A percentile compares a stretch with the other conserved stretches of the same genome.
Evolutionary conservation across 2,329 filamentous ascomycete species (phyloP).

Genomic region (Monosporascus sp.): DNA sequence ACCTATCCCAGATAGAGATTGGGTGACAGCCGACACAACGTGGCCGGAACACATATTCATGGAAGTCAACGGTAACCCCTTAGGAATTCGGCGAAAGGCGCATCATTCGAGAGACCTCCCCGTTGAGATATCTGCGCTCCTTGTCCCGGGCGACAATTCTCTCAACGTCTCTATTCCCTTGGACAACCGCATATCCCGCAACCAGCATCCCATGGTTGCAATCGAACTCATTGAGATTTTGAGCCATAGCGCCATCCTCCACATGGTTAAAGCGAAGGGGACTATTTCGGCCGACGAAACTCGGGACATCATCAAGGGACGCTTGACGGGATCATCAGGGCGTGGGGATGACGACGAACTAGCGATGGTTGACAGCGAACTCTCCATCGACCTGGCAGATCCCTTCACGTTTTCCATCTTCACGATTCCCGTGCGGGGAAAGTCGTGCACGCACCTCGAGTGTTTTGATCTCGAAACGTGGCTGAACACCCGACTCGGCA

Average conservation of each 20-base stretch:
- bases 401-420: conserved; percentile 64
- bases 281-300: conserved; percentile 44
- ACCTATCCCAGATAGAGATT: conserved; percentile 42
- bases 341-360: conserved; percentile 57
- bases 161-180: conserved; percentile 47
- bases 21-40: conserved; percentile 57
- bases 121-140: conserved; percentile 62
- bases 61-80: conserved; percentile 56
- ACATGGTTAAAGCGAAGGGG: conserved; percentile 31
- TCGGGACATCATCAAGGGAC: conserved; percentile 50
- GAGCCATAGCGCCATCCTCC: conserved; percentile 39
- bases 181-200: conserved; percentile 8
- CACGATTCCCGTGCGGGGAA: conserved; percentile 66
- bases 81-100: conserved; percentile 59
- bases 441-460: conserved; percentile 68
- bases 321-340: conserved; percentile 29
- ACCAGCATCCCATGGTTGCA: conserved; percentile 54
- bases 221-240: conserved; percentile 64
- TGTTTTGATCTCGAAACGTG: conserved; percentile 89
- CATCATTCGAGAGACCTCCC: conserved; percentile 74
- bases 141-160: conserved; percentile 57
- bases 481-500: conserved; percentile 59
- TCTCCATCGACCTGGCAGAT: conserved; percentile 61
- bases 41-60: conserved; percentile 73
- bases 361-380: conserved; percentile 49